Percentiles rank a stretch among this genome's conserved stretches.
phyloP scores from a whole-genome alignment of 805 yeast genomes.

The Debaryomyces tyrocola region DNA sequence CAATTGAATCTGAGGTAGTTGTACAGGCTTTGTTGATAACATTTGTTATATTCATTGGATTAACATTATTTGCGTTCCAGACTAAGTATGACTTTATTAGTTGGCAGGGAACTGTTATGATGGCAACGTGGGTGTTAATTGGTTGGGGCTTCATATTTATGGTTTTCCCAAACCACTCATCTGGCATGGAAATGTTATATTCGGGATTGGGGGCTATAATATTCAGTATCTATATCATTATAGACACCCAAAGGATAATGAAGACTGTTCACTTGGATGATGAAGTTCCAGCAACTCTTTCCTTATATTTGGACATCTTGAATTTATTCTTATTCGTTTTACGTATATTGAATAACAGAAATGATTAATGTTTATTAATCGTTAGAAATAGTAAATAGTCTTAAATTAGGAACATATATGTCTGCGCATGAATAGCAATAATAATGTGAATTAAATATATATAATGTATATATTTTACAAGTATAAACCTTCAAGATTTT shows the following conservation, averaged over 20 bases:
- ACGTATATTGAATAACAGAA: slow-evolving; percentile 50
- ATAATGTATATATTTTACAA: slow-evolving; percentile 38
- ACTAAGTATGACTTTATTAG: slow-evolving; percentile 71
- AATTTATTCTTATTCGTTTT: slow-evolving; percentile 78
- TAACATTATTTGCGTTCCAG: slow-evolving; percentile 75
- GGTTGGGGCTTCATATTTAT: slow-evolving; percentile 70
- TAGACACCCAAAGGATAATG: slow-evolving; percentile 82
- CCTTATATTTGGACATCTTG: slow-evolving; percentile 77
- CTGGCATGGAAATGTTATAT: slow-evolving; percentile 63
- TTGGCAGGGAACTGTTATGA: slow-evolving; percentile 57
- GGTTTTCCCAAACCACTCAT: slow-evolving; percentile 52
- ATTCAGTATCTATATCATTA: slow-evolving; percentile 68
- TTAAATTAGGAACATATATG: background rate
- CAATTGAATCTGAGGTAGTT: slow-evolving; percentile 62
- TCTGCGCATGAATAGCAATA: background rate
- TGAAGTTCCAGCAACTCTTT: slow-evolving; percentile 77
- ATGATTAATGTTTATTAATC: slow-evolving; percentile 8
- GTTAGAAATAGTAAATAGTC: background rate
- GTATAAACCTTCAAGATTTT: slow-evolving; percentile 91
- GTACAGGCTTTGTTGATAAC: slow-evolving; percentile 74
- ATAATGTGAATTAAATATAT: background rate
- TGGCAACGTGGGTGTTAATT: slow-evolving; percentile 64
- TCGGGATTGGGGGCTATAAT: slow-evolving; percentile 73
- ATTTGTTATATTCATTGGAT: slow-evolving; percentile 67
- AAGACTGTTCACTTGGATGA: slow-evolving; percentile 78